These are phyloP conservation scores for Penicillium sumatraense DNA, from an alignment of 2,329 filamentous ascomycete species.

Conservation along the genomic window DNA sequence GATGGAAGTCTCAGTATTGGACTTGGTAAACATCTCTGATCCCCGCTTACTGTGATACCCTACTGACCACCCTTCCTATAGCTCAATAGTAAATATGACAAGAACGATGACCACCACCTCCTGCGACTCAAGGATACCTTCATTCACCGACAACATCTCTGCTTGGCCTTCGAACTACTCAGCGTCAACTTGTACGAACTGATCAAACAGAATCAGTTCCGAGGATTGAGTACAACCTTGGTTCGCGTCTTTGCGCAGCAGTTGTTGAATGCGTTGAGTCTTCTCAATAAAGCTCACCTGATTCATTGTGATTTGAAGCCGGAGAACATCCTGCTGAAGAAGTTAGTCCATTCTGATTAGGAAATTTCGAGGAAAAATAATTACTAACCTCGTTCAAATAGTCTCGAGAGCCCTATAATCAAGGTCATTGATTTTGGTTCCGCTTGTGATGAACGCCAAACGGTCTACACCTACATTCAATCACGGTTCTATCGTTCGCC, in stretches of 20 bases:
- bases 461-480: constrained; percentile 98
- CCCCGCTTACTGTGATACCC: not conserved
- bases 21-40: constrained; percentile 67
- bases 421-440: constrained; percentile 99
- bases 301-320: constrained; percentile 99
- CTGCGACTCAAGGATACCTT: constrained; percentile 96
- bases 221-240: constrained; percentile 92
- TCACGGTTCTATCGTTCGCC: constrained; percentile 97
- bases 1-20: constrained; percentile 99
- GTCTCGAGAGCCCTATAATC: constrained; percentile 96
- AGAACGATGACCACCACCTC: constrained; percentile 97
- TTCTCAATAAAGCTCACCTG: constrained; percentile 92
- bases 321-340: constrained; percentile 96
- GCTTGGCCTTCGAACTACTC: constrained; percentile 91
- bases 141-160: constrained; percentile 95
- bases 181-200: constrained; percentile 98
- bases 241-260: constrained; percentile 98
- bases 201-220: constrained; percentile 99
- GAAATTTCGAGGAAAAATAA: not conserved
- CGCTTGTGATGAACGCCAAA: constrained; percentile 96
- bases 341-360: constrained; percentile 55
- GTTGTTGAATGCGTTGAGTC: constrained; percentile 84
- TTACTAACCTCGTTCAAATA: constrained; percentile 35
- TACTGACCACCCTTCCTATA: constrained; percentile 41
- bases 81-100: constrained; percentile 98